A percentile compares a stretch with the other conserved stretches of the same genome.
Evolutionary conservation across 2,329 filamentous ascomycete genomes (phyloP).

Genomic region (Ilyonectria sp.): DNA sequence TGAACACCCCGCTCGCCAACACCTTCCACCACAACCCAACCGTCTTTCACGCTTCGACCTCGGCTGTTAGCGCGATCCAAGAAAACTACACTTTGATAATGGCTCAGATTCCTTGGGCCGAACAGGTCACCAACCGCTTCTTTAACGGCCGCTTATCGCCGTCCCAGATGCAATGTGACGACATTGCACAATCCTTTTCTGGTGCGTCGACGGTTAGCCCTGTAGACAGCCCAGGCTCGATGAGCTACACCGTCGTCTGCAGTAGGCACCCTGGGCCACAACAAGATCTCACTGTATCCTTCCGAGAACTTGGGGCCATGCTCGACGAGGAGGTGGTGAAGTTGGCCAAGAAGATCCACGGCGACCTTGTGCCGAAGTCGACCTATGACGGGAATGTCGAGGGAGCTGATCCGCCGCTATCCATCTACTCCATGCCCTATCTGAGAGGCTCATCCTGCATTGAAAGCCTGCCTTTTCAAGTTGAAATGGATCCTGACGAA

Average conservation of each 20-base stretch:
- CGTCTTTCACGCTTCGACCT: conserved; percentile 13
- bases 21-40: conserved; percentile 17
- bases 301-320: conserved; percentile 32
- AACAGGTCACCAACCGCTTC: conserved; percentile 34
- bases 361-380: conserved; percentile 44
- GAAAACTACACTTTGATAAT: conserved; percentile 25
- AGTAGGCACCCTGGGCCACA: conserved; percentile 30
- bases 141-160: conserved; percentile 42
- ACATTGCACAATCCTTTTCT: conserved; percentile 39
- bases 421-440: conserved; percentile 43
- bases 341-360: conserved; percentile 46
- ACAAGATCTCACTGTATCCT: conserved; percentile 33
- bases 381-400: conserved; percentile 43
- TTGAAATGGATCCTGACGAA: conserved; percentile 38
- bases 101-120: conserved; percentile 30
- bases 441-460: conserved; percentile 45
- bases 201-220: conserved; percentile 37
- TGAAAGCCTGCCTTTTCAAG: conserved; percentile 39
- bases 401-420: conserved; percentile 45
- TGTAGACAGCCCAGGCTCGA: conserved; percentile 47
- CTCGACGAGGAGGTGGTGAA: conserved; percentile 38
- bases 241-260: conserved; percentile 50
- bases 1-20: conserved; percentile 19
- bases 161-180: conserved; percentile 43
- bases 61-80: conserved; percentile 8